Evolutionary conservation across 2,329 filamentous ascomycete genomes (phyloP).

Genomic region (Arthrobotrys pseudoclavata): DNA sequence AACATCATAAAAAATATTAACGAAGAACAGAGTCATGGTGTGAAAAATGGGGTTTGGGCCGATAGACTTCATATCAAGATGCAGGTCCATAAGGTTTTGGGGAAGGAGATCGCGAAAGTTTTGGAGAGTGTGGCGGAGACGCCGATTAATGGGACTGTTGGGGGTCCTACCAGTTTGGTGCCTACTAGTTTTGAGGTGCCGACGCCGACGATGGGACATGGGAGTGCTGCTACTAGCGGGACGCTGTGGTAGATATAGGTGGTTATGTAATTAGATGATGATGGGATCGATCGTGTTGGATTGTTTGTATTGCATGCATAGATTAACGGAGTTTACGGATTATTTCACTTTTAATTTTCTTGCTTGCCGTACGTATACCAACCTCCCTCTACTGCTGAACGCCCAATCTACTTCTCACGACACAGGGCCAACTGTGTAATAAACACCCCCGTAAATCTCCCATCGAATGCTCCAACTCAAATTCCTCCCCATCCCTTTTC

Average conservation of each 20-base stretch:
- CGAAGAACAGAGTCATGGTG: neutral
- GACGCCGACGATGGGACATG: conserved; percentile 1
- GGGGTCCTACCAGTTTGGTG: neutral
- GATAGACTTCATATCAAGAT: conserved; percentile 15
- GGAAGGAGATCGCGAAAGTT: neutral
- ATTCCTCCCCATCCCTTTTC: too few species aligned
- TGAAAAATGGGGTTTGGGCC: conserved; percentile 1
- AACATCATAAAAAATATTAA: neutral
- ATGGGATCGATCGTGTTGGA: neutral
- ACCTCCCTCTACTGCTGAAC: too few species aligned
- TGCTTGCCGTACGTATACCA: too few species aligned
- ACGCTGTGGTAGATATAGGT: neutral
- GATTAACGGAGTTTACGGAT: neutral
- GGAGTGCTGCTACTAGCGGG: neutral
- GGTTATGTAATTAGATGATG: neutral
- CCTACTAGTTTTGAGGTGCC: neutral
- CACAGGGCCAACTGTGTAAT: too few species aligned
- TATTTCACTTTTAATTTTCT: neutral
- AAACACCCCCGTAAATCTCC: too few species aligned
- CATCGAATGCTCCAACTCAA: too few species aligned
- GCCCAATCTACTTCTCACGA: too few species aligned
- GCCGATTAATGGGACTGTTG: neutral
- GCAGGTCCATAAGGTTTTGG: neutral
- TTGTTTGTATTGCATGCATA: neutral
- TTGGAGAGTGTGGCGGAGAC: neutral